Percentiles rank a stretch among this genome's conserved stretches.
These are phyloP conservation scores for Puccinia brachypodii DNA, from an alignment of 1,284 basidiomycete species.

Conservation along the genomic window DNA sequence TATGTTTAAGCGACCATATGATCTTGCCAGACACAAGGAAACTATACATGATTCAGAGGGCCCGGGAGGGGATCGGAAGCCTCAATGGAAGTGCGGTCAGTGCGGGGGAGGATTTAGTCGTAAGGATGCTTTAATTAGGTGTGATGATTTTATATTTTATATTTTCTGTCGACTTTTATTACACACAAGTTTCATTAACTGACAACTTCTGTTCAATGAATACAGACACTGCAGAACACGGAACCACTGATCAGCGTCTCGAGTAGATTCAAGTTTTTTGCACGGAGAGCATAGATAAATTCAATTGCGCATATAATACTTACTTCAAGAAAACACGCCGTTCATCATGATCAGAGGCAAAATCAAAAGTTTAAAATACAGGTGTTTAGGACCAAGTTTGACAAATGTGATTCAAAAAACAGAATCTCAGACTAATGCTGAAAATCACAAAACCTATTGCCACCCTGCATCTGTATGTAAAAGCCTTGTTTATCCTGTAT, in stretches of 20 bases:
- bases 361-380: too few species aligned
- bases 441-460: too few species aligned
- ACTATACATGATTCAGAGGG: conserved; percentile 42
- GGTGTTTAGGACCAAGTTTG: too few species aligned
- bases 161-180: neutral
- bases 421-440: too few species aligned
- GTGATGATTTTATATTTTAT: neutral
- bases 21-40: conserved; percentile 44
- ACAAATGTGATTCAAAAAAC: too few species aligned
- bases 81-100: conserved; percentile 39
- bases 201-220: neutral
- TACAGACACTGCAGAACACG: conserved; percentile 13
- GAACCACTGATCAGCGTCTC: neutral
- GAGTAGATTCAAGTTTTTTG: neutral
- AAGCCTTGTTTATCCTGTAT: too few species aligned
- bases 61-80: conserved; percentile 26
- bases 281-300: neutral
- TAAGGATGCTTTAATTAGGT: conserved; percentile 46
- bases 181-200: neutral
- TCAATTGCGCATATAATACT: neutral
- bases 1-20: conserved; percentile 40
- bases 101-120: conserved; percentile 35
- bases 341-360: too few species aligned
- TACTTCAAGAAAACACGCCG: too few species aligned
- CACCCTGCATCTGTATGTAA: too few species aligned